phyloP scores from a whole-genome alignment of 768 basidiomycete genomes.

The Cubamyces sp. region DNA sequence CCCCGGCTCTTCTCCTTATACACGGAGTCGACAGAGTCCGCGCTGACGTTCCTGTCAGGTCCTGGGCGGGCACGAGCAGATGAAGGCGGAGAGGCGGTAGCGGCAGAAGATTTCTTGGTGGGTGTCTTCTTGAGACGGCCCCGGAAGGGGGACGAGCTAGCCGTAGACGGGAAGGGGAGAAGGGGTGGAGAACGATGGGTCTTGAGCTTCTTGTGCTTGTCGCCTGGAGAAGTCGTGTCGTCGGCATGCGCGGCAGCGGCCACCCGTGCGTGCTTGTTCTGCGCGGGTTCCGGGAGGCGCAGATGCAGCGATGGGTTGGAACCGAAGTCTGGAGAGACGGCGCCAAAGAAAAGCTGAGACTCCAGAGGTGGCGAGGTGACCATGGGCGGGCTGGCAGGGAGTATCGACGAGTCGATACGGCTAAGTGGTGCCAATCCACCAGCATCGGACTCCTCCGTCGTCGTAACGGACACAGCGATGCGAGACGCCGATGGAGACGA shows the following conservation, averaged over 20 bases:
- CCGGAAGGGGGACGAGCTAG: slow-evolving; percentile 26
- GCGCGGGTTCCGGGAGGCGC: slow-evolving; percentile 2
- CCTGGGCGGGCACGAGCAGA: neutral
- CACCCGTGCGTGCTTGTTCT: neutral
- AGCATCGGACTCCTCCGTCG: neutral
- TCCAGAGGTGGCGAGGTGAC: slow-evolving; percentile 62
- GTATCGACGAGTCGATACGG: slow-evolving; percentile 42
- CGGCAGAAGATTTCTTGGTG: slow-evolving; percentile 5
- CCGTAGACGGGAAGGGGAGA: slow-evolving; percentile 27
- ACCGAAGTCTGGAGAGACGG: slow-evolving; percentile 21
- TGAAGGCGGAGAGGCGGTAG: neutral
- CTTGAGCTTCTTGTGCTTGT: slow-evolving; percentile 25
- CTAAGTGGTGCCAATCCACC: slow-evolving; percentile 4
- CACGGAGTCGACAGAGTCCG: slow-evolving; percentile 14
- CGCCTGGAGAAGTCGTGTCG: neutral
- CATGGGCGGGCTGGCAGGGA: slow-evolving; percentile 60
- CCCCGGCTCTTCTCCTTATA: slow-evolving; percentile 6
- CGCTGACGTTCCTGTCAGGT: slow-evolving; percentile 4
- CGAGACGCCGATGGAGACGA: slow-evolving; percentile 13
- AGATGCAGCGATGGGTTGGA: slow-evolving; percentile 23
- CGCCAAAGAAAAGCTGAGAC: slow-evolving; percentile 55
- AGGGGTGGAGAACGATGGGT: slow-evolving; percentile 28
- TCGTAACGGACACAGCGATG: slow-evolving; percentile 11
- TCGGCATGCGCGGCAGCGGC: neutral
- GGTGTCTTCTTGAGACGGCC: slow-evolving; percentile 27